Evolutionary conservation across 1,284 basidiomycete genomes (phyloP).

Genomic region (Agaricales sp.): DNA sequence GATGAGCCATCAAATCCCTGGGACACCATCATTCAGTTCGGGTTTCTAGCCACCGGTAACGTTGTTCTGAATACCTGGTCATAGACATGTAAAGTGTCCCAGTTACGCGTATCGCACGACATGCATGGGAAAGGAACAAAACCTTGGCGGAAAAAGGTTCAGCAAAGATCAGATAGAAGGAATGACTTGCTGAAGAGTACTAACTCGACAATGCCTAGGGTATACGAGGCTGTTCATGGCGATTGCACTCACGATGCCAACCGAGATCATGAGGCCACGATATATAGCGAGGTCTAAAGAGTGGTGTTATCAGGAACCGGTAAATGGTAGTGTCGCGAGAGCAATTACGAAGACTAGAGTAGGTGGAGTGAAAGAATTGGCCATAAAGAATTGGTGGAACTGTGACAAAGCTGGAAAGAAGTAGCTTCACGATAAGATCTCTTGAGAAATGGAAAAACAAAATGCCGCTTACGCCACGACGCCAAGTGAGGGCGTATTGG

Average conservation of each 20-base stretch:
- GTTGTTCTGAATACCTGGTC: constrained; percentile 28
- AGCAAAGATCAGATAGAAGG: background rate
- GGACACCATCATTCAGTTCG: too few relatives aligned
- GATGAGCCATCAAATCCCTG: background rate
- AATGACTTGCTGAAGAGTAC: constrained; percentile 6
- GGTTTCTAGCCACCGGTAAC: too few relatives aligned
- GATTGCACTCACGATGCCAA: constrained; percentile 36
- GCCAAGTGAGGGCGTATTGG: constrained; percentile 30
- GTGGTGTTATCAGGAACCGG: constrained; percentile 1
- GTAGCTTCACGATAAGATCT: constrained; percentile 3
- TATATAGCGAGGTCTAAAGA: constrained; percentile 27
- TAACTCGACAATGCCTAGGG: constrained; percentile 36
- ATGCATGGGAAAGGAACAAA: constrained; percentile 32
- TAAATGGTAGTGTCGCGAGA: too few relatives aligned
- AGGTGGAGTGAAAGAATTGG: constrained; percentile 20
- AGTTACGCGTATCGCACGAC: constrained; percentile 28
- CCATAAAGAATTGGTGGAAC: constrained; percentile 30
- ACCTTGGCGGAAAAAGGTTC: constrained; percentile 19
- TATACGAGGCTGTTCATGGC: constrained; percentile 35
- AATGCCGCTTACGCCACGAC: constrained; percentile 30
- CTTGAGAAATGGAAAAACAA: background rate
- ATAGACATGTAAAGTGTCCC: constrained; percentile 35
- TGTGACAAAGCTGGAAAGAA: constrained; percentile 27
- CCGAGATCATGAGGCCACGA: constrained; percentile 30
- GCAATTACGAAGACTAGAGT: too few relatives aligned